Evolutionary conservation across 1,284 basidiomycete species (phyloP), one percentile per base, ranked within the genome.

Genomic region (Sparassis latifolia): DNA sequence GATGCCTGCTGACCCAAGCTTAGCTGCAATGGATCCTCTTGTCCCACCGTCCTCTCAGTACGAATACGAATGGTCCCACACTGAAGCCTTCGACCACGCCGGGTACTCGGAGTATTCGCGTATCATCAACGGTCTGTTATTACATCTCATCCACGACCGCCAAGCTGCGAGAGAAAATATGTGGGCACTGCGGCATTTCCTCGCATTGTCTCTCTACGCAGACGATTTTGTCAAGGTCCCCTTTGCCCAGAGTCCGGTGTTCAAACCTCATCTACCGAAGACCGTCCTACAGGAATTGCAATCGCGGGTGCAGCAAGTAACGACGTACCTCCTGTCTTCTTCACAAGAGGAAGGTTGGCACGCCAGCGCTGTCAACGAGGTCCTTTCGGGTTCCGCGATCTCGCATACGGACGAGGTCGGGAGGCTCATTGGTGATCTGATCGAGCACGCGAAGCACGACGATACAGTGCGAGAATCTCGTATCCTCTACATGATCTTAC

Each of bases 101-200:
- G 84, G 82, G 0, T 78, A 80, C 38, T 74, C 78, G 0, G 59
- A 74, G 3, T 92, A 90, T 58, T 82, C 84, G 0, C 81, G 94
- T 6, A 68, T 77, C 1, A 75, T 82, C 9, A 67, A 73, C 41
- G 84, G 84, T 0, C 68, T 89, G 9, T 67, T 92, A 2, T 69
- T 78, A 1, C 64, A 84, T 33, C 71, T 92, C 33, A 63, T 73
- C 1, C 72, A 79, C 2, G 81, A 93, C 59, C 80, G 89, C 12
- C 70, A 74, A 3, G 59, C 79, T 2, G 82, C 86, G 1, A 79
- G 76, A 42, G 67, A 69, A 9, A 78, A 86, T 51, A 54, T 80
- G 0, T 89, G 84, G 81, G 77, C 73, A 10, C 59, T 90, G 10
- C 73, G 76, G 12, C 86, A 90, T 62, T 68, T 89, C 51, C 62